Percentiles rank a stretch among this genome's conserved stretches.
These are phyloP conservation scores for Eucalyptus pauciflora DNA, from an alignment of 345 rosid genomes.

Conservation along the genomic window DNA sequence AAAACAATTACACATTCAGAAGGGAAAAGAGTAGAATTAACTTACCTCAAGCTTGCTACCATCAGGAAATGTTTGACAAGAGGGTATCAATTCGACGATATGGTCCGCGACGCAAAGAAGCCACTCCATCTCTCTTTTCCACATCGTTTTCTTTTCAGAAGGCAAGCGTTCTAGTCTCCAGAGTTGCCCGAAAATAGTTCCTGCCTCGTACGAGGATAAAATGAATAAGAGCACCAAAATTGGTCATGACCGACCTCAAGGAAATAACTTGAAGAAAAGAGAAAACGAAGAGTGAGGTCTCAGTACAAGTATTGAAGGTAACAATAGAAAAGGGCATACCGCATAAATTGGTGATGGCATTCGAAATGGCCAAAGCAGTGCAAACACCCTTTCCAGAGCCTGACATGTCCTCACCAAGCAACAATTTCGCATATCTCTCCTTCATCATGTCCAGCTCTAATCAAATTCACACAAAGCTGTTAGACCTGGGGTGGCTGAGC, in stretches of 20 bases:
- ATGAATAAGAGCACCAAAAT: not conserved
- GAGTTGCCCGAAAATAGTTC: constrained; percentile 82
- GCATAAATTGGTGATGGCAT: constrained; percentile 93
- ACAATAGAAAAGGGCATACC: constrained; percentile 21
- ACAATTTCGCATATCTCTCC: constrained; percentile 85
- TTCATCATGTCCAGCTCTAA: constrained; percentile 84
- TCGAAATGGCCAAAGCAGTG: constrained; percentile 81
- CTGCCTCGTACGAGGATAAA: constrained; percentile 6
- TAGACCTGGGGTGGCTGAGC: not conserved
- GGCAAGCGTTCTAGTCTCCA: constrained; percentile 90
- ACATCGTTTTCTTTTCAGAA: constrained; percentile 69
- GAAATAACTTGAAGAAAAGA: not conserved
- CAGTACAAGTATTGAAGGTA: not conserved
- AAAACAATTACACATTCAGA: not conserved
- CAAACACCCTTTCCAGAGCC: constrained; percentile 94
- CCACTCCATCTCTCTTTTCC: constrained; percentile 96
- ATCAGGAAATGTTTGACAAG: constrained; percentile 82
- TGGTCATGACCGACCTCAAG: not conserved
- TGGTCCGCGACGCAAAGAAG: constrained; percentile 78
- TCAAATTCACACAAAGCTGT: not conserved
- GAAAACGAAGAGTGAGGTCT: not conserved
- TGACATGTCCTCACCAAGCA: constrained; percentile 99
- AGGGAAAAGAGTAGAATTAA: not conserved
- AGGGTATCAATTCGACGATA: constrained; percentile 84
- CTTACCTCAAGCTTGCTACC: constrained; percentile 90